Conservation (phyloP, 2,329 filamentous ascomycete species). For the Ophiosphaerella narmari region DNA sequence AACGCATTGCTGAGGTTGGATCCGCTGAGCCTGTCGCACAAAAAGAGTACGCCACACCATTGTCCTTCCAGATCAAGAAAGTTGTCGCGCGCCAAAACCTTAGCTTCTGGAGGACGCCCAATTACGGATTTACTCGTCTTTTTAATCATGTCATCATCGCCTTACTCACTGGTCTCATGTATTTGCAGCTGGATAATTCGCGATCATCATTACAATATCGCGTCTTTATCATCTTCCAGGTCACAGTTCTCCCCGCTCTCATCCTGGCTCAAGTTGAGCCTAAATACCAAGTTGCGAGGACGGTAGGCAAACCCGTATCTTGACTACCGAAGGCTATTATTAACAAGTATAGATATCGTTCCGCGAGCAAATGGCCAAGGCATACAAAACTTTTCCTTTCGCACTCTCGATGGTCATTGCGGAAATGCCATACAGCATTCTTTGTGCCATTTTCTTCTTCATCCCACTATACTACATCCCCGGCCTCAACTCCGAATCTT, state of each 20-base stretch:
- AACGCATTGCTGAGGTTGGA: conserved; percentile 57
- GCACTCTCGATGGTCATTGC: conserved; percentile 77
- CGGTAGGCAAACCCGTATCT: conserved; percentile 61
- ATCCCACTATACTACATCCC: conserved; percentile 84
- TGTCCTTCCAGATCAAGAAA: conserved; percentile 76
- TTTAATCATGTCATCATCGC: conserved; percentile 84
- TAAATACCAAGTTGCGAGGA: conserved; percentile 78
- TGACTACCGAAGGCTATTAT: too few relatives aligned
- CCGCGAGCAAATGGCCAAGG: conserved; percentile 83
- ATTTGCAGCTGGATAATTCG: conserved; percentile 76
- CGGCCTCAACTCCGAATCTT: conserved; percentile 66
- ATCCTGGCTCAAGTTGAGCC: conserved; percentile 84
- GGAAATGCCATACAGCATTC: conserved; percentile 80
- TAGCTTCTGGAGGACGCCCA: conserved; percentile 82
- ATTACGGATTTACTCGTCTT: conserved; percentile 86
- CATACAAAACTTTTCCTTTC: conserved; percentile 82
- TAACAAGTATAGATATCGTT: conserved; percentile 50
- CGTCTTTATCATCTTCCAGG: conserved; percentile 89
- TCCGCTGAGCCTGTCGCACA: conserved; percentile 56
- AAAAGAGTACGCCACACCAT: conserved; percentile 80
- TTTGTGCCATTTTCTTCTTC: conserved; percentile 83
- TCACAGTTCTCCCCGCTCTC: conserved; percentile 80
- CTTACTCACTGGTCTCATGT: conserved; percentile 77
- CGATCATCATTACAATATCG: conserved; percentile 79
- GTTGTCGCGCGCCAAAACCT: conserved; percentile 75